Evolutionary conservation across 345 rosid species (phyloP).

Genomic region (Eutrema heterophyllum): DNA sequence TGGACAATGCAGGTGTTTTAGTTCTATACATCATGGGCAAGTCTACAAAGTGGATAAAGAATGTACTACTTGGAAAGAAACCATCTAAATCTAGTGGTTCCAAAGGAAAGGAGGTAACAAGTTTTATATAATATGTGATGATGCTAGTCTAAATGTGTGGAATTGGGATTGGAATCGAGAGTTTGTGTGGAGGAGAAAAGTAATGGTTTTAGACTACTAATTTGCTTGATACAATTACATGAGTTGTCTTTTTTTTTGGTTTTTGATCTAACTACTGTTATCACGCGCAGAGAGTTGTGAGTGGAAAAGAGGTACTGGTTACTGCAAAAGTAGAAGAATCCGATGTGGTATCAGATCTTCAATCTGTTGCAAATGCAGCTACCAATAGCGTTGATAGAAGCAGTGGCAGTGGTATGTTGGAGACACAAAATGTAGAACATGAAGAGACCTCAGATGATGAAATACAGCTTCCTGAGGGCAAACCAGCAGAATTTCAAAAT

Average conservation of each 20-base stretch:
- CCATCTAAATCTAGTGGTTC: slow-evolving; percentile 53
- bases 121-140: background rate
- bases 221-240: background rate
- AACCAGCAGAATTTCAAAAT: slow-evolving; percentile 35
- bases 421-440: slow-evolving; percentile 41
- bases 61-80: slow-evolving; percentile 77
- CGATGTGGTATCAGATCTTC: slow-evolving; percentile 40
- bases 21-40: slow-evolving; percentile 50
- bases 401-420: slow-evolving; percentile 40
- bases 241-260: background rate
- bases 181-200: background rate
- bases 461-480: slow-evolving; percentile 29
- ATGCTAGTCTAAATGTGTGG: background rate
- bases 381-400: slow-evolving; percentile 30
- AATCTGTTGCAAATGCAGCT: slow-evolving; percentile 34
- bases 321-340: slow-evolving; percentile 54
- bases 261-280: background rate
- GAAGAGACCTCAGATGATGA: slow-evolving; percentile 39
- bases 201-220: background rate
- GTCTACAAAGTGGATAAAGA: slow-evolving; percentile 80
- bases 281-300: slow-evolving; percentile 42
- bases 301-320: slow-evolving; percentile 47
- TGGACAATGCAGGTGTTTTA: slow-evolving; percentile 24
- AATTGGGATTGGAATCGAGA: background rate
- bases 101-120: slow-evolving; percentile 63